phyloP scores from a whole-genome alignment of 2,329 filamentous ascomycete species.

The Colletotrichum higginsianum region DNA sequence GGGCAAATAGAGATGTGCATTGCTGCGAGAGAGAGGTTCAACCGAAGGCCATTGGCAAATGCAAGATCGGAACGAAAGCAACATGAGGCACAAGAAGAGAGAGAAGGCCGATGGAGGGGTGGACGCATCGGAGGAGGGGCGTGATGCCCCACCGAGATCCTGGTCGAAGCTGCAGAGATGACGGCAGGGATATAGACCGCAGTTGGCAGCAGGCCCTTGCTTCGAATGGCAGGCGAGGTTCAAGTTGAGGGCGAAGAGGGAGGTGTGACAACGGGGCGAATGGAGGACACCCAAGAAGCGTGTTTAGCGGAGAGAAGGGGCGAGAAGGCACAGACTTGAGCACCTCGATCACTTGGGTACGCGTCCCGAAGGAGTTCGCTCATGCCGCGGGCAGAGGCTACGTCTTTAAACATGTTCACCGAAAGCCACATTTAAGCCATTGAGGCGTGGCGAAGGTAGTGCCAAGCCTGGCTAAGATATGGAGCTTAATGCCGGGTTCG shows the following conservation, averaged over 20 bases:
- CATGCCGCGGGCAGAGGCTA: neutral
- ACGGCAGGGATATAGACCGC: slow-evolving; percentile 28
- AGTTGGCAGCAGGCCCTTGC: slow-evolving; percentile 24
- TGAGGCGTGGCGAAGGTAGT: neutral
- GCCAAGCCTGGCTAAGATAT: neutral
- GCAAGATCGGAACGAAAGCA: slow-evolving; percentile 21
- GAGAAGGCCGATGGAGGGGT: slow-evolving; percentile 22
- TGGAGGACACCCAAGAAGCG: neutral
- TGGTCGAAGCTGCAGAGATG: slow-evolving; percentile 28
- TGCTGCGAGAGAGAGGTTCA: slow-evolving; percentile 17
- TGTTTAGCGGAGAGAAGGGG: slow-evolving; percentile 9
- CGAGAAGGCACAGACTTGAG: slow-evolving; percentile 1
- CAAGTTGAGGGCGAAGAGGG: neutral
- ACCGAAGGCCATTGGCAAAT: slow-evolving; percentile 30
- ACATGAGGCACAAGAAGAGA: slow-evolving; percentile 27
- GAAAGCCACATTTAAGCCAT: neutral
- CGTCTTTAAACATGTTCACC: neutral
- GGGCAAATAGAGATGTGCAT: slow-evolving; percentile 14
- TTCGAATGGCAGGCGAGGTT: slow-evolving; percentile 23
- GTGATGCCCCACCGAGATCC: slow-evolving; percentile 19
- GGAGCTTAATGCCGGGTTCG: neutral
- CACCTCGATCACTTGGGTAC: slow-evolving; percentile 19
- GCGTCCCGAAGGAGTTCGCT: slow-evolving; percentile 6
- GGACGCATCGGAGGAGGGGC: slow-evolving; percentile 22
- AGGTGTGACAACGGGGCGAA: slow-evolving; percentile 10